Percentiles rank a stretch among this genome's conserved stretches.
Evolutionary conservation across 768 basidiomycete species (phyloP).

Genomic region (Pisolithus microcarpus): DNA sequence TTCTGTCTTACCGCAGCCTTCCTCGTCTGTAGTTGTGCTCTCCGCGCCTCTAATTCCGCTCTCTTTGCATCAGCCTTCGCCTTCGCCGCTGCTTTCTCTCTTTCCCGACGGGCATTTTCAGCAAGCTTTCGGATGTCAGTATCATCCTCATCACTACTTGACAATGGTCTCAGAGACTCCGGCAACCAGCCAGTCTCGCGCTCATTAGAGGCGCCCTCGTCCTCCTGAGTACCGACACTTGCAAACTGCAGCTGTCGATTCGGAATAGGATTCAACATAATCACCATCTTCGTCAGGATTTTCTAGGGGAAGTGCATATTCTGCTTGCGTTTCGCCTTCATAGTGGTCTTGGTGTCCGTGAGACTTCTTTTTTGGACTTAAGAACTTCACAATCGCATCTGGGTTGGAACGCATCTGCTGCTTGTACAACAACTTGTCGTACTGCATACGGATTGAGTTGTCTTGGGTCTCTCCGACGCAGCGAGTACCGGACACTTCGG

Average conservation of each 20-base stretch:
- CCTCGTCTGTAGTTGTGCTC: slow-evolving; percentile 6
- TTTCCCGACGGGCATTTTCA: slow-evolving; percentile 27
- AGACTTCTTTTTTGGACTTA: slow-evolving; percentile 27
- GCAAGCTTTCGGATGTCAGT: slow-evolving; percentile 26
- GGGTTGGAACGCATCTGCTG: slow-evolving; percentile 45
- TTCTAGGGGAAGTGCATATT: slow-evolving; percentile 19
- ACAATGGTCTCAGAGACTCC: slow-evolving; percentile 30
- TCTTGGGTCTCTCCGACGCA: slow-evolving; percentile 46
- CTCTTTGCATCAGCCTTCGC: slow-evolving; percentile 14
- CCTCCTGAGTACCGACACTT: background rate
- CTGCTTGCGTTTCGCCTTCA: slow-evolving; percentile 26
- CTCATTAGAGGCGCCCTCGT: slow-evolving; percentile 1
- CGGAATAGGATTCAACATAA: slow-evolving; percentile 14
- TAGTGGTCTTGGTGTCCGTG: slow-evolving; percentile 20
- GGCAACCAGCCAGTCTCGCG: slow-evolving; percentile 22
- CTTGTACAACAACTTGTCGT: slow-evolving; percentile 49
- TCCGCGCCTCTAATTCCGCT: slow-evolving; percentile 12
- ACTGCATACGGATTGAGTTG: slow-evolving; percentile 59
- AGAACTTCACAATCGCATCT: slow-evolving; percentile 58
- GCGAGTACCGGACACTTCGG: slow-evolving; percentile 37
- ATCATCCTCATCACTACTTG: slow-evolving; percentile 39
- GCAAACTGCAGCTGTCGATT: slow-evolving; percentile 7
- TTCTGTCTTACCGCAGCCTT: slow-evolving; percentile 15
- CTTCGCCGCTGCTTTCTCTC: slow-evolving; percentile 17
- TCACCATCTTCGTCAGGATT: slow-evolving; percentile 21